Evolutionary conservation across 106 monocot genomes (phyloP).

Genomic region (Amphibolis antarctica): DNA sequence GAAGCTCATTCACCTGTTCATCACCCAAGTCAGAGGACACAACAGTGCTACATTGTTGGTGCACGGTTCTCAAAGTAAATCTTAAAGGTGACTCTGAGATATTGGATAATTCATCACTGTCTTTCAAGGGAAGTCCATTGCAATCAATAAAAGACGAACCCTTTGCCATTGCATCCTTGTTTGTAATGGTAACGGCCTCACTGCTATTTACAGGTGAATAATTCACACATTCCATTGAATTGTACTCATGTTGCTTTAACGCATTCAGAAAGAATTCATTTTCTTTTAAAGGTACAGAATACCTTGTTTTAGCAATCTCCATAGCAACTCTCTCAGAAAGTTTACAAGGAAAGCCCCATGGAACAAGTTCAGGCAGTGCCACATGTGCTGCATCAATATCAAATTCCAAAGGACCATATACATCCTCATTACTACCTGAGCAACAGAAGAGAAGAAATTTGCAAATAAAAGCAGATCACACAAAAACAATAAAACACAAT

Average conservation of each 20-base stretch:
- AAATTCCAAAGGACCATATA: constrained; percentile 32
- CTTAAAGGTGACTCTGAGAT: constrained; percentile 25
- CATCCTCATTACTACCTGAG: constrained; percentile 25
- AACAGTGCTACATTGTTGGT: constrained; percentile 21
- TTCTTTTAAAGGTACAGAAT: constrained; percentile 20
- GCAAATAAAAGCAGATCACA: background rate
- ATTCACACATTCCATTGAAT: constrained; percentile 9
- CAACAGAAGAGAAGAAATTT: background rate
- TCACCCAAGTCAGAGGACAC: constrained; percentile 67
- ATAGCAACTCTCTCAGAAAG: constrained; percentile 47
- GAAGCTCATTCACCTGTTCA: constrained; percentile 20
- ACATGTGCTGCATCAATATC: constrained; percentile 62
- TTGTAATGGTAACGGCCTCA: constrained; percentile 11
- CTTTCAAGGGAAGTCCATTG: constrained; percentile 18
- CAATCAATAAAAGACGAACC: constrained; percentile 13
- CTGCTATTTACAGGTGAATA: constrained; percentile 9
- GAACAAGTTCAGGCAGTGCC: constrained; percentile 39
- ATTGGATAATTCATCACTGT: constrained; percentile 32
- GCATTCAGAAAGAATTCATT: constrained; percentile 12
- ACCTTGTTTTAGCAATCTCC: constrained; percentile 38
- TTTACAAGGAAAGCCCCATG: constrained; percentile 55
- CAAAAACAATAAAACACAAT: background rate
- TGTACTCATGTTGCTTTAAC: constrained; percentile 9
- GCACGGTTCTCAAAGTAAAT: constrained; percentile 20
- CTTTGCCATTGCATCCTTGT: constrained; percentile 26